Evolutionary conservation across 75 land plant genomes (phyloP), one percentile per base, ranked within the genome.

Genomic region (Pinus tabuliformis): DNA sequence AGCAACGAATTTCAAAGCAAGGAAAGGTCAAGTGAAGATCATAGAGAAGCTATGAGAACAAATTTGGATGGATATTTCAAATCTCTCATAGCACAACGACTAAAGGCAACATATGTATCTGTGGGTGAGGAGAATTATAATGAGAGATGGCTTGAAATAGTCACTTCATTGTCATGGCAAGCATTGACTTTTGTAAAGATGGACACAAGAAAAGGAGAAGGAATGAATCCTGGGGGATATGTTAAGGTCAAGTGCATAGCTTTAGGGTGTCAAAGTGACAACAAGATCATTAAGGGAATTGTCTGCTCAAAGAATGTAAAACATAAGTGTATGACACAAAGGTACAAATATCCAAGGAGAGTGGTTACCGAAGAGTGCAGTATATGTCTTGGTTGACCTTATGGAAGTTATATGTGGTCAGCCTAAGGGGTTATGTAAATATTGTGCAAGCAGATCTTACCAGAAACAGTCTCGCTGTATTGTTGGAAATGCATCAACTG

Each of bases 211-310:
- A 79, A 86, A 70, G 88, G 89, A 60, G 87, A 79, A 68, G 83
- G 81, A 16, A 89, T 93, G 94, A 98, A 95, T 81, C 99, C 96
- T 2, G 86, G 86, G 21, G 78, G 82, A 3, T 90, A 93, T 88
- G 90, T 97, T 64, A 97, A 97, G 76, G 91, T 97, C 33, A 97
- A 97, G 84, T 91, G 98, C 65, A 79, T 93, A 33, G 33, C 33
- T 33, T 33, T 33, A 2, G 33, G 33, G 33, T 2, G 1, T 33
- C 33, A 33, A 33, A 33, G 33, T 33, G 33, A 2, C 33, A 33
- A 2, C 1, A 33, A 33, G 33, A 2, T 33, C 2, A 1, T 33
- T 33, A 33, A 33, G 33, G 33, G 33, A 33, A 33, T 33, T 33
- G 33, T 33, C 33, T 2, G 0, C 33, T 33, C 33, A 33, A 33